Conservation (phyloP, 2,329 filamentous ascomycete species). For the Pyricularia pennisetigena region DNA sequence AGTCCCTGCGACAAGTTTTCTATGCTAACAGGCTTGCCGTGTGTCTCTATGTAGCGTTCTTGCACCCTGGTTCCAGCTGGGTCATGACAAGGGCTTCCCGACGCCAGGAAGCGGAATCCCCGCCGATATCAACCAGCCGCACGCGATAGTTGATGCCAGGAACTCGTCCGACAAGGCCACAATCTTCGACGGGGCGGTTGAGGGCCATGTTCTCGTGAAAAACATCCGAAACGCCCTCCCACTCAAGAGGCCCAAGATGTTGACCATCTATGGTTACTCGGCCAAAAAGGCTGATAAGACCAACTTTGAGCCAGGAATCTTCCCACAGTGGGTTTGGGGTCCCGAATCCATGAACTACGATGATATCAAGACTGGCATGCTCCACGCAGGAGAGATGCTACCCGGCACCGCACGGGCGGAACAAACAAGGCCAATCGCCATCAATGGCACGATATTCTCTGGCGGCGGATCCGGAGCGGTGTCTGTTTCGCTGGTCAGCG, state of each 20-base stretch:
- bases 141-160: constrained; percentile 42
- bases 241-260: constrained; percentile 33
- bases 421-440: constrained; percentile 16
- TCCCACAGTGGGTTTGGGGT: constrained; percentile 28
- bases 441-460: constrained; percentile 30
- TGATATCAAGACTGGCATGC: constrained; percentile 1
- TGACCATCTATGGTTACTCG: constrained; percentile 56
- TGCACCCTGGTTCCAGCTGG: constrained; percentile 39
- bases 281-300: constrained; percentile 34
- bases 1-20: background rate
- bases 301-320: constrained; percentile 22
- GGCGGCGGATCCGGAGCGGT: constrained; percentile 26
- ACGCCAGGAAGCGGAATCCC: constrained; percentile 42
- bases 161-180: constrained; percentile 31
- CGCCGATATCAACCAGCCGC: constrained; percentile 34
- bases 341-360: constrained; percentile 19
- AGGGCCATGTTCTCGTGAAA: constrained; percentile 56
- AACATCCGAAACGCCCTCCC: constrained; percentile 47
- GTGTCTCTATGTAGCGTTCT: background rate
- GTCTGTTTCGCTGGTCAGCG: constrained; percentile 29
- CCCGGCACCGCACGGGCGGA: background rate
- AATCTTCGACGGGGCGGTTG: constrained; percentile 46
- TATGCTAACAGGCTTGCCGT: background rate
- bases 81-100: constrained; percentile 37
- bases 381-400: background rate